Conservation (phyloP, 2,329 filamentous ascomycete species). For the Pseudogymnoascus sp. region DNA sequence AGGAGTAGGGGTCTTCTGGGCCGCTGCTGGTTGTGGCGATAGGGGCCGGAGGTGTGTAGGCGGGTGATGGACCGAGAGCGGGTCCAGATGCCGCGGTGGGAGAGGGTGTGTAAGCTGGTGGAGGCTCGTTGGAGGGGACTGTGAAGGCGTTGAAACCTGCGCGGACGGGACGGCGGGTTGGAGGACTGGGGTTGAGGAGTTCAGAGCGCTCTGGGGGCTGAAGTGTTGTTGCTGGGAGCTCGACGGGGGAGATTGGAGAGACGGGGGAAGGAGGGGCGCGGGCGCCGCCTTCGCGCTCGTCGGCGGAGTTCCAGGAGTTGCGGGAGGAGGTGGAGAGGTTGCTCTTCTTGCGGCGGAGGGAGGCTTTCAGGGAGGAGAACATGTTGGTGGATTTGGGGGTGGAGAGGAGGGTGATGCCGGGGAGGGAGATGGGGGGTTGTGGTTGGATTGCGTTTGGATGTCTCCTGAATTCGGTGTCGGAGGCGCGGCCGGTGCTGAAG, state of each 20-base stretch:
- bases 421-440: not conserved
- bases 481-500: not conserved
- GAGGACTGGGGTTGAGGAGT: not conserved
- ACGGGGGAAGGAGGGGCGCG: not conserved
- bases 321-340: not conserved
- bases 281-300: not conserved
- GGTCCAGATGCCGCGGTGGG: slow-evolving; percentile 16
- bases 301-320: not conserved
- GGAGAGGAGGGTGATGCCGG: not conserved
- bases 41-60: not conserved
- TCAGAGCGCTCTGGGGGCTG: not conserved
- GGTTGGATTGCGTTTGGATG: not conserved
- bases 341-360: not conserved
- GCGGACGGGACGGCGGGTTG: slow-evolving; percentile 6
- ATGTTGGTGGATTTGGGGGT: not conserved
- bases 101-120: slow-evolving; percentile 25
- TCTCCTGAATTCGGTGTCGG: not conserved
- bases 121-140: slow-evolving; percentile 25
- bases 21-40: slow-evolving; percentile 22
- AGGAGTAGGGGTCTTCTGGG: slow-evolving; percentile 62
- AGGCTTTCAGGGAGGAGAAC: not conserved
- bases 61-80: slow-evolving; percentile 9
- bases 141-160: slow-evolving; percentile 26
- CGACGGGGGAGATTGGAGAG: not conserved
- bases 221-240: not conserved